Percentiles rank a stretch among this genome's conserved stretches.
These are phyloP conservation scores for Globisporangium irregulare DNA, from an alignment of 352 stramenopile species.

Conservation along the genomic window DNA sequence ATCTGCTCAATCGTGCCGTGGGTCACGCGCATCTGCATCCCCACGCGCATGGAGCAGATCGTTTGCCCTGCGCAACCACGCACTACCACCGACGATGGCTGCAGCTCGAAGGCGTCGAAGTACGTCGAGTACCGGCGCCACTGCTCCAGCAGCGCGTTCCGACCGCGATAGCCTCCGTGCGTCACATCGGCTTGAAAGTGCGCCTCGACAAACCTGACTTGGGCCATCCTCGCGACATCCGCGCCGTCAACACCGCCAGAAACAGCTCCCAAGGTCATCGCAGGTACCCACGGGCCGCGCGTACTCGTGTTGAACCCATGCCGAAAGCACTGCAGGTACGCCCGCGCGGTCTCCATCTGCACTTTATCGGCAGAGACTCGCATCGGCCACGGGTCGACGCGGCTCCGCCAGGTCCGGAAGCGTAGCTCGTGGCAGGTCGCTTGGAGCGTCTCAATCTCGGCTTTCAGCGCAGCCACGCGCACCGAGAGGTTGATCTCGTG, in stretches of 20 bases:
- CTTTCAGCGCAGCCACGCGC: slow-evolving; percentile 11
- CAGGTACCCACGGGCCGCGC: background rate
- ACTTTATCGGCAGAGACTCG: background rate
- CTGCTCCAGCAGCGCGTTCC: slow-evolving; percentile 28
- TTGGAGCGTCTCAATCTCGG: slow-evolving; percentile 17
- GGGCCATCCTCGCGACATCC: slow-evolving; percentile 5
- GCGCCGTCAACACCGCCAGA: slow-evolving; percentile 3
- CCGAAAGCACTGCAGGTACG: slow-evolving; percentile 25
- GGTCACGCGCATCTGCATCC: slow-evolving; percentile 16
- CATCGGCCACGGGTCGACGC: background rate
- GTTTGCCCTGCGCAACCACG: slow-evolving; percentile 8
- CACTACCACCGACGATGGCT: slow-evolving; percentile 14
- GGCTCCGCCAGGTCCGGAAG: slow-evolving; percentile 3
- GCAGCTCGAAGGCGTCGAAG: slow-evolving; percentile 16
- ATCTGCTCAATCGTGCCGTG: slow-evolving; percentile 17
- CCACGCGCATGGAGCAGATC: slow-evolving; percentile 5
- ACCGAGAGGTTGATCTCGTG: slow-evolving; percentile 18
- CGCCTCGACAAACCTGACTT: slow-evolving; percentile 24
- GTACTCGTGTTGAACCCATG: slow-evolving; percentile 14
- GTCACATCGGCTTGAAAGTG: slow-evolving; percentile 12
- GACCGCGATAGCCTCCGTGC: slow-evolving; percentile 16
- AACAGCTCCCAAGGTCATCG: slow-evolving; percentile 8
- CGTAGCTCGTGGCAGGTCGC: slow-evolving; percentile 4
- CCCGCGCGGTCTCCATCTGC: background rate
- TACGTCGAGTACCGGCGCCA: slow-evolving; percentile 23